Evolutionary conservation across 2,329 filamentous ascomycete species (phyloP).

Genomic region (Thelonectria rubi): DNA sequence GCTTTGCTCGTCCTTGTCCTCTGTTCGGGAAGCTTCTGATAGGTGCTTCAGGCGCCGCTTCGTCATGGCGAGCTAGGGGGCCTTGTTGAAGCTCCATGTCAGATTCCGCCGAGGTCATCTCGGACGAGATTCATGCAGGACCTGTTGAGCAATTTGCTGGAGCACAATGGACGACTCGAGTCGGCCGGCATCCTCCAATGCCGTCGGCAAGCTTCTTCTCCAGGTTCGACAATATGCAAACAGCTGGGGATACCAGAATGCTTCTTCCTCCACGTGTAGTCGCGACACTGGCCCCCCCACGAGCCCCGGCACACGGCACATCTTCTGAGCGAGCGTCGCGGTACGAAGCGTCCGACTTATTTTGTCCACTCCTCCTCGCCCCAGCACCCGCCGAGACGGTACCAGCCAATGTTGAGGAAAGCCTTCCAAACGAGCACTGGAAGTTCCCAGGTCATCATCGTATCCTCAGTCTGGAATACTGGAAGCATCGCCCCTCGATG

Average conservation of each 20-base stretch:
- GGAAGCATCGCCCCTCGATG: no score
- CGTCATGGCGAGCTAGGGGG: background rate
- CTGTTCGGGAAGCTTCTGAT: background rate
- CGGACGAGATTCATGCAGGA: no score
- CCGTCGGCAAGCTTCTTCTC: background rate
- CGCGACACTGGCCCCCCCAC: slow-evolving; percentile 17
- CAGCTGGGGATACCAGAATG: background rate
- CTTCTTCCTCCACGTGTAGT: slow-evolving; percentile 8
- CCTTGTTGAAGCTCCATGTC: background rate
- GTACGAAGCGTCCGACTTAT: slow-evolving; percentile 11
- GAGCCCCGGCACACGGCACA: slow-evolving; percentile 3
- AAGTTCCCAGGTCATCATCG: background rate
- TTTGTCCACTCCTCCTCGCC: slow-evolving; percentile 10
- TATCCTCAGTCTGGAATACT: background rate
- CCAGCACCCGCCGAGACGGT: slow-evolving; percentile 16
- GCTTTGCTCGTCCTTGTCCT: background rate
- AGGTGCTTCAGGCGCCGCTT: background rate
- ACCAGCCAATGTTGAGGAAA: slow-evolving; percentile 7
- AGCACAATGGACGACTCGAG: background rate
- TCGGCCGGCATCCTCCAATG: no score
- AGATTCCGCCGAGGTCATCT: background rate
- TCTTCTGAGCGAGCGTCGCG: background rate
- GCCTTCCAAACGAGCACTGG: background rate
- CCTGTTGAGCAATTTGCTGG: background rate
- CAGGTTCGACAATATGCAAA: background rate